These are phyloP conservation scores for Ophiostoma montium DNA, from an alignment of 2,329 filamentous ascomycete genomes.

Conservation along the genomic window DNA sequence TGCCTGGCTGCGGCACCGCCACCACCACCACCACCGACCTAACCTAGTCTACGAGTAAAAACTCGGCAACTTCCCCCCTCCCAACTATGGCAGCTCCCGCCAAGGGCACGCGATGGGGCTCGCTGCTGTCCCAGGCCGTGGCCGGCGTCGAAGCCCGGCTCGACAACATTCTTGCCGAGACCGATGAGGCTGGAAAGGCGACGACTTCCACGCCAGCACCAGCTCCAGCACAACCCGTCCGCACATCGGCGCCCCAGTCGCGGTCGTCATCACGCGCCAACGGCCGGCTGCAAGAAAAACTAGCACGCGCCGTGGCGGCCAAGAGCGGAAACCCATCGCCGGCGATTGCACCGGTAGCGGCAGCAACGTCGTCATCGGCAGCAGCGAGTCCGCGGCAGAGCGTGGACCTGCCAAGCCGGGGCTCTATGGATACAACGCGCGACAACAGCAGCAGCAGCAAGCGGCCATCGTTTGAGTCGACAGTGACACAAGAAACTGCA, in stretches of 20 bases:
- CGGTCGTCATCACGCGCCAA: slow-evolving; percentile 52
- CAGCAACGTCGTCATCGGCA: slow-evolving; percentile 25
- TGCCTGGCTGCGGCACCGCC: not conserved
- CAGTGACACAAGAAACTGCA: not conserved
- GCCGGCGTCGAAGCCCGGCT: slow-evolving; percentile 87
- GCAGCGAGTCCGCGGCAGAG: slow-evolving; percentile 28
- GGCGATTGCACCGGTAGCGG: slow-evolving; percentile 19
- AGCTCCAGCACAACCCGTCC: slow-evolving; percentile 12
- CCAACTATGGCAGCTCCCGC: slow-evolving; percentile 16
- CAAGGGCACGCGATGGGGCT: slow-evolving; percentile 54
- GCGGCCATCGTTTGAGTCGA: slow-evolving; percentile 6
- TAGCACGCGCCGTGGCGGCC: slow-evolving; percentile 75
- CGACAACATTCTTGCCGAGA: slow-evolving; percentile 80
- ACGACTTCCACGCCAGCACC: not conserved
- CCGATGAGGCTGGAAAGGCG: slow-evolving; percentile 35
- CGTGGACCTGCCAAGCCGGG: slow-evolving; percentile 21
- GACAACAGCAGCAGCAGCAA: slow-evolving; percentile 12
- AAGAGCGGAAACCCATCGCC: slow-evolving; percentile 32
- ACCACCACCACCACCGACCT: not conserved
- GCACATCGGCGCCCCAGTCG: slow-evolving; percentile 38
- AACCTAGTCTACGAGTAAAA: not conserved
- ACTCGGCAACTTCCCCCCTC: not conserved
- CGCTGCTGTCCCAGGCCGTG: slow-evolving; percentile 77
- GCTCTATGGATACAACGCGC: slow-evolving; percentile 19
- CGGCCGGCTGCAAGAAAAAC: slow-evolving; percentile 74